Conservation (phyloP, 768 basidiomycete genomes). For the Naganishia antarctica region DNA sequence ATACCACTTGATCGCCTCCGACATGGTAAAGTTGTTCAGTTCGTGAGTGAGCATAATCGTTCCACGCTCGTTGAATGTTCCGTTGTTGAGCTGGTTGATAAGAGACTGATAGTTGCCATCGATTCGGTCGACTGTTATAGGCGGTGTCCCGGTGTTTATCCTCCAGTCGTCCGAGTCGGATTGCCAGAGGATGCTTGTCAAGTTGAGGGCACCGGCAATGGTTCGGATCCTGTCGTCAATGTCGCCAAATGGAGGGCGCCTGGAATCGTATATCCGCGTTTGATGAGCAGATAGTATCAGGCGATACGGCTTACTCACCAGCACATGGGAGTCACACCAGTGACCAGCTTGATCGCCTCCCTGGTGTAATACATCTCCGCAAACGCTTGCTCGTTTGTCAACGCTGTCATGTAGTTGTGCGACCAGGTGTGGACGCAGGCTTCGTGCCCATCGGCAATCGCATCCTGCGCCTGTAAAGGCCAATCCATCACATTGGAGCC, state of each 20-base stretch:
- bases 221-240: conserved; percentile 47
- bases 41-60: conserved; percentile 49
- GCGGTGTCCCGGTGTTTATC: conserved; percentile 31
- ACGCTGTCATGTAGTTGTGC: conserved; percentile 64
- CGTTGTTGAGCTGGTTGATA: conserved; percentile 37
- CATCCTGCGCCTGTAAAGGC: conserved; percentile 51
- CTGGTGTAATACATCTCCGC: conserved; percentile 45
- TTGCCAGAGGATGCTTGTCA: conserved; percentile 44
- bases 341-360: conserved; percentile 39
- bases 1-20: conserved; percentile 34
- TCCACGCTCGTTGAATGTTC: conserved; percentile 37
- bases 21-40: conserved; percentile 48
- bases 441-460: conserved; percentile 12
- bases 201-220: conserved; percentile 40
- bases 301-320: no score
- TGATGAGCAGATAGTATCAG: no score
- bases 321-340: conserved; percentile 39
- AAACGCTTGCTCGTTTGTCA: conserved; percentile 45
- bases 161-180: conserved; percentile 47
- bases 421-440: conserved; percentile 46
- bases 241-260: conserved; percentile 47
- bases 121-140: conserved; percentile 36
- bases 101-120: conserved; percentile 44
- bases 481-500: conserved; percentile 52
- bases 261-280: conserved; percentile 14